Base-by-base conservation (phyloP, 495 filamentous ascomycete species). In the Chaetomium fimeti region DNA sequence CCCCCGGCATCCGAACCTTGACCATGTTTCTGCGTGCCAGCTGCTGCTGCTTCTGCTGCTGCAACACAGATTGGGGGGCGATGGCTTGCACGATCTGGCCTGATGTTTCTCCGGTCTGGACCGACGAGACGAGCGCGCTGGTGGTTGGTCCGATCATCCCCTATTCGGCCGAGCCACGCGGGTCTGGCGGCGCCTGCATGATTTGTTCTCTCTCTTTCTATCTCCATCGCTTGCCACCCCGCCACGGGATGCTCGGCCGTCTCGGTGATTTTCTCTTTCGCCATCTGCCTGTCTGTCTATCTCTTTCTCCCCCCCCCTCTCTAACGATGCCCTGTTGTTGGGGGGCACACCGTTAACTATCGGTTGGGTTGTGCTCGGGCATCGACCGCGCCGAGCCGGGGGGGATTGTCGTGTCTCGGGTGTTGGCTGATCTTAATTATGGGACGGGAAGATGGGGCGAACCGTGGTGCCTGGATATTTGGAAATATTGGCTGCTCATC, bases 31-130 rank as follows among this genome's bases (percentile, higher is more conserved):
- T 11, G 8, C 32, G 32, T 36, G 32, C 8, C 7, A 5, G 32
- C 32, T 36, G 32, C 32, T 9, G 32, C 32, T 36, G 32, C 40
- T 43, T 5, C 40, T 43, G 15, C 40, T 43, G 18, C 40, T 16
- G 40, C 40, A 43, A 43, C 2, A 43, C 13, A 43, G 40, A 43
- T 43, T 15, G 40, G 11, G 40, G 40, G 40, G 13, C 40, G 40
- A 43, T 43, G 40, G 40, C 40, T 15, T 1, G 13, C 4, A 43
- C 18, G 40, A 43, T 43, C 16, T 18, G 40, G 40, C 13, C 4
- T 15, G 3, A n/a, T 52, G 49, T 52, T 52, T 52, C 49, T 52
- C 49, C 49, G 25, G 49, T 28, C 49, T 52, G 49, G 49, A 27
- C 49, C 49, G 49, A 28, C 24, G 0, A 13, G 24, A 12, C 24